A percentile compares a stretch with the other conserved stretches of the same genome.
These are phyloP conservation scores for Salix dunnii DNA, from an alignment of 345 rosid genomes.

Conservation along the genomic window DNA sequence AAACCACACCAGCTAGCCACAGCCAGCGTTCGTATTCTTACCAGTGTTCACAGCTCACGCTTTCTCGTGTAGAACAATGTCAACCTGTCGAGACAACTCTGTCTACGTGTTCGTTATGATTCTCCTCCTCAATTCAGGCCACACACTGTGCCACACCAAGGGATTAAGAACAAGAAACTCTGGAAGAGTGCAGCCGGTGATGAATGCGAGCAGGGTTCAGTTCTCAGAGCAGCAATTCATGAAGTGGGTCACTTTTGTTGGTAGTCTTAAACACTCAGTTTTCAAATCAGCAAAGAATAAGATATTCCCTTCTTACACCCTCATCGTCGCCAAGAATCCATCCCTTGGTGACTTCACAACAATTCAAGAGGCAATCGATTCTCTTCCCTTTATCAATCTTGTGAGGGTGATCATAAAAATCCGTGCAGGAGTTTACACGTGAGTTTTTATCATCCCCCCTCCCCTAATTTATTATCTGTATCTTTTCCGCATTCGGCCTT, in stretches of 20 bases:
- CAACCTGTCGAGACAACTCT: conserved; percentile 15
- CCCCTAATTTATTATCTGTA: background rate
- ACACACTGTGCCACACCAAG: conserved; percentile 58
- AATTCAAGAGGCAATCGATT: conserved; percentile 90
- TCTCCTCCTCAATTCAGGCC: conserved; percentile 35
- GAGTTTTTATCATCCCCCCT: conserved; percentile 22
- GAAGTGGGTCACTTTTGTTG: conserved; percentile 91
- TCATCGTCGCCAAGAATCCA: conserved; percentile 59
- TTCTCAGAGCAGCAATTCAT: conserved; percentile 79
- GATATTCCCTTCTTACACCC: conserved; percentile 70
- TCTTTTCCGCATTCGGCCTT: background rate
- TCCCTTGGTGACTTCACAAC: conserved; percentile 70
- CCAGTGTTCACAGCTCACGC: conserved; percentile 10
- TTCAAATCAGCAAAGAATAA: conserved; percentile 81
- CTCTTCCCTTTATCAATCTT: conserved; percentile 76
- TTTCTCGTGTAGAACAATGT: conserved; percentile 13
- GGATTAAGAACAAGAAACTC: conserved; percentile 48
- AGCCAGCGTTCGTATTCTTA: background rate
- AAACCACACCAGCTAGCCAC: conserved; percentile 1
- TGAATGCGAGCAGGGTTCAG: conserved; percentile 48
- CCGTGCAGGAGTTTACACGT: conserved; percentile 93
- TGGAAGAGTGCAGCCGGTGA: conserved; percentile 23
- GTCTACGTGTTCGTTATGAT: conserved; percentile 19
- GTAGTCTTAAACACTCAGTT: conserved; percentile 68
- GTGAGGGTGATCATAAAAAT: conserved; percentile 90